Conservation (phyloP, 176 grass and related monocot species). For the Avena atlantica region DNA sequence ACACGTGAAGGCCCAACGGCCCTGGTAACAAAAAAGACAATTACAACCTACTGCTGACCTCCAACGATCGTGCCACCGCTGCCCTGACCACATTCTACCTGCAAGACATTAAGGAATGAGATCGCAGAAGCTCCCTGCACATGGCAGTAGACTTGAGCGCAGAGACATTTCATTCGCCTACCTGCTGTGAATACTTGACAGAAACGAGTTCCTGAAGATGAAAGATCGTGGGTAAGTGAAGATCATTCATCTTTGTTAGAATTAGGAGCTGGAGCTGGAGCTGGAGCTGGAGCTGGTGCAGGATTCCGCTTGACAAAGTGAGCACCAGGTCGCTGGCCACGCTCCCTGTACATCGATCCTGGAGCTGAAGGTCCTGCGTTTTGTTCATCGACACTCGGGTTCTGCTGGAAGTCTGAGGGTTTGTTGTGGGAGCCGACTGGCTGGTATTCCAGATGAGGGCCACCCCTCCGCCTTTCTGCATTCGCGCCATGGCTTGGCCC, state of each 20-base stretch:
- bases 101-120: neutral
- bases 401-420: conserved; percentile 46
- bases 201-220: conserved; percentile 4
- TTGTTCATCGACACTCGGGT: conserved; percentile 41
- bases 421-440: conserved; percentile 59
- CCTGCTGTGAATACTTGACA: conserved; percentile 27
- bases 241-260: conserved; percentile 54
- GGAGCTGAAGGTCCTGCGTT: conserved; percentile 20
- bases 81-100: conserved; percentile 26
- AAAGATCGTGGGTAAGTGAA: neutral
- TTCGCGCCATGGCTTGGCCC: conserved; percentile 48
- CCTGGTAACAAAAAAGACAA: conserved; percentile 39
- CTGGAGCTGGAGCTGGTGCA: conserved; percentile 2
- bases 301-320: conserved; percentile 56
- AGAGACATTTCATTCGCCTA: conserved; percentile 13
- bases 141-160: neutral
- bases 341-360: conserved; percentile 50
- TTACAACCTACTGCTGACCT: conserved; percentile 49
- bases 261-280: conserved; percentile 4
- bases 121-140: conserved; percentile 28
- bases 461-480: conserved; percentile 52
- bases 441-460: conserved; percentile 67
- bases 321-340: conserved; percentile 33
- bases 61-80: neutral
- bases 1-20: conserved; percentile 25